phyloP scores from a whole-genome alignment of 768 basidiomycete genomes.

The Megacollybia marginata region DNA sequence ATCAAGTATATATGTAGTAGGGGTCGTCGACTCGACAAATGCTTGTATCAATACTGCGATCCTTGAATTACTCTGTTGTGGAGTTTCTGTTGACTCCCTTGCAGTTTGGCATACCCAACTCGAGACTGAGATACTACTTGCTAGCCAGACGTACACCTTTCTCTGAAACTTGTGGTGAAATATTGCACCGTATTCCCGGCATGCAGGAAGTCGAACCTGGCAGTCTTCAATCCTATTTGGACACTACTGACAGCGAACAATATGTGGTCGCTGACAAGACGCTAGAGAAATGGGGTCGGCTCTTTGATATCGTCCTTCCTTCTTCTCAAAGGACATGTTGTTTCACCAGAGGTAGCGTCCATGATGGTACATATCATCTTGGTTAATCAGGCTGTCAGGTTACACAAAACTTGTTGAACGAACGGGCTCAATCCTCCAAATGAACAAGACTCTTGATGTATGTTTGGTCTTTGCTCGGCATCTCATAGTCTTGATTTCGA shows the following conservation, averaged over 20 bases:
- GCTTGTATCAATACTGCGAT: conserved; percentile 43
- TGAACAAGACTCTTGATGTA: conserved; percentile 61
- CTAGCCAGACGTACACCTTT: conserved; percentile 50
- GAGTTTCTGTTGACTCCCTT: conserved; percentile 70
- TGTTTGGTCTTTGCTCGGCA: conserved; percentile 6
- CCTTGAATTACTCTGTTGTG: conserved; percentile 45
- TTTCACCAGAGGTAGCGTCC: conserved; percentile 64
- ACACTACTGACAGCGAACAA: conserved; percentile 14
- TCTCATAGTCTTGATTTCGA: not conserved
- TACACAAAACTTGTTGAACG: conserved; percentile 75
- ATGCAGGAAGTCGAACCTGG: conserved; percentile 4
- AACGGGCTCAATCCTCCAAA: conserved; percentile 70
- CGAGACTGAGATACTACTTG: conserved; percentile 73
- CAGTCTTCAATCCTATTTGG: conserved; percentile 34
- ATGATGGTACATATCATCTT: not conserved
- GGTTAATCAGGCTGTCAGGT: conserved; percentile 28
- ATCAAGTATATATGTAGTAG: conserved; percentile 31
- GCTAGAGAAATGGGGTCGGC: conserved; percentile 64
- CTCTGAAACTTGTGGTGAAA: not conserved
- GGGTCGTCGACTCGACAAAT: conserved; percentile 36
- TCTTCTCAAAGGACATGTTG: conserved; percentile 61
- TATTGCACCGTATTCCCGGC: not conserved
- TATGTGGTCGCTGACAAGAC: conserved; percentile 52
- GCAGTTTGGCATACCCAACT: conserved; percentile 79
- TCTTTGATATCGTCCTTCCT: conserved; percentile 75